These are phyloP conservation scores for Coelastrella sp. DNA, from an alignment of 139 green algal species.

Conservation along the genomic window DNA sequence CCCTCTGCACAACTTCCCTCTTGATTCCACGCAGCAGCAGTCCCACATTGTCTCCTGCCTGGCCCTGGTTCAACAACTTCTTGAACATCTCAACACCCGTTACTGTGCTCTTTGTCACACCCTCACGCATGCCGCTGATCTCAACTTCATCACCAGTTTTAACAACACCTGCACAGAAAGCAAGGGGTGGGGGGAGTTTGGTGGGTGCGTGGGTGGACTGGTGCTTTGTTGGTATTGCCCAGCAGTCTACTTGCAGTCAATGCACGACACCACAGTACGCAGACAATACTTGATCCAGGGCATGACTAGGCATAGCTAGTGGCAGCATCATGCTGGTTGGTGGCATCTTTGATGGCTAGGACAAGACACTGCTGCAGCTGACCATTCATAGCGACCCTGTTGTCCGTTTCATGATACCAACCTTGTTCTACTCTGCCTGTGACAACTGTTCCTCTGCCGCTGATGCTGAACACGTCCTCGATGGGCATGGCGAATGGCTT, in stretches of 20 bases:
- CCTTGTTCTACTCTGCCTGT: slow-evolving; percentile 96
- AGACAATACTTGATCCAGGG: too few species aligned
- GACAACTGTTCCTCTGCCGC: slow-evolving; percentile 94
- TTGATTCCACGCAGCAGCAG: slow-evolving; percentile 97
- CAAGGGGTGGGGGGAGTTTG: too few species aligned
- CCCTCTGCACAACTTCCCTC: slow-evolving; percentile 93
- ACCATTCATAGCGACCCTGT: too few species aligned
- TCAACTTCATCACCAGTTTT: slow-evolving; percentile 95
- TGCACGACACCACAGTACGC: too few species aligned
- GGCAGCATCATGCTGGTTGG: too few species aligned
- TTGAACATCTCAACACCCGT: slow-evolving; percentile 99
- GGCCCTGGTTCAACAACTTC: slow-evolving; percentile 91
- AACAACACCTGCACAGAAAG: slow-evolving; percentile 90
- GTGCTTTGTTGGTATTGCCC: too few species aligned
- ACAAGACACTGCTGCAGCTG: not conserved
- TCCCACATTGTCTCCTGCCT: slow-evolving; percentile 98
- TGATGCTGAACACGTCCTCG: slow-evolving; percentile 98
- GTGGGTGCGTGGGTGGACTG: too few species aligned
- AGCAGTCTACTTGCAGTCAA: too few species aligned
- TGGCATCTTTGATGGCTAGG: not conserved
- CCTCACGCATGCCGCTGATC: slow-evolving; percentile 89
- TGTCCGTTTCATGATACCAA: slow-evolving; percentile 37
- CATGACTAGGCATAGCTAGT: too few species aligned
- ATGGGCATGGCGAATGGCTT: slow-evolving; percentile 98
- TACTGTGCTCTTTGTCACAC: slow-evolving; percentile 86